Evolutionary conservation across 257 asterid species (phyloP).

Genomic region (Solanum gracilifrons): DNA sequence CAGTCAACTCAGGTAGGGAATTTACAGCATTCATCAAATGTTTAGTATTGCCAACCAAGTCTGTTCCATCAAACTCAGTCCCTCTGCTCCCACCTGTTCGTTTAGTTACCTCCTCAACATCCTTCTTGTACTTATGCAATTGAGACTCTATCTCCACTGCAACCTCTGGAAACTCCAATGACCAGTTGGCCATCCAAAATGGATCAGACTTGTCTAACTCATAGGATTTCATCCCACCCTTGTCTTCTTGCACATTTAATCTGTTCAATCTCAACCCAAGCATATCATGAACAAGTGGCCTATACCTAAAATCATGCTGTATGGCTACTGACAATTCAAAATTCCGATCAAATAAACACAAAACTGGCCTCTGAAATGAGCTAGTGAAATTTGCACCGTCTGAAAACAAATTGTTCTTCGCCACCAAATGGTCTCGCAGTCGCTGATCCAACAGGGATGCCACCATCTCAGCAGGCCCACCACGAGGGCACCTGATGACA

Average conservation of each 20-base stretch:
- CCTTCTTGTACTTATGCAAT: conserved; percentile 66
- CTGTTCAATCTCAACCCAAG: conserved; percentile 89
- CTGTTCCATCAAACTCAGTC: conserved; percentile 78
- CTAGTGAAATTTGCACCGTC: conserved; percentile 71
- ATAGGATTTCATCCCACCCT: conserved; percentile 69
- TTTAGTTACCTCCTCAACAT: conserved; percentile 82
- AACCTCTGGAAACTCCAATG: conserved; percentile 78
- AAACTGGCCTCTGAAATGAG: conserved; percentile 86
- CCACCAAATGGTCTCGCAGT: conserved; percentile 76
- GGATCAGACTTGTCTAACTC: conserved; percentile 72
- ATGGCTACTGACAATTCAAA: conserved; percentile 83
- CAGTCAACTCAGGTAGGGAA: conserved; percentile 88
- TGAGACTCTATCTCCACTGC: conserved; percentile 82
- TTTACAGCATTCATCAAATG: conserved; percentile 89
- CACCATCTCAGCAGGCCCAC: conserved; percentile 97
- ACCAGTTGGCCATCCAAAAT: conserved; percentile 77
- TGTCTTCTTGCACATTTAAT: conserved; percentile 75
- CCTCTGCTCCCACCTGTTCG: conserved; percentile 74
- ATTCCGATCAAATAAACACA: conserved; percentile 83
- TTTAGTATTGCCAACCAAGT: conserved; percentile 75
- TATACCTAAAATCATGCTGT: conserved; percentile 90
- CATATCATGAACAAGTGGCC: conserved; percentile 89
- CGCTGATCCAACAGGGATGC: conserved; percentile 83
- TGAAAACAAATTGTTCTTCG: conserved; percentile 70
- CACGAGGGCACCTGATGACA: conserved; percentile 82